Percentiles rank a stretch among this genome's conserved stretches.
phyloP scores from a whole-genome alignment of 768 basidiomycete genomes.

The Boletellus ananas region DNA sequence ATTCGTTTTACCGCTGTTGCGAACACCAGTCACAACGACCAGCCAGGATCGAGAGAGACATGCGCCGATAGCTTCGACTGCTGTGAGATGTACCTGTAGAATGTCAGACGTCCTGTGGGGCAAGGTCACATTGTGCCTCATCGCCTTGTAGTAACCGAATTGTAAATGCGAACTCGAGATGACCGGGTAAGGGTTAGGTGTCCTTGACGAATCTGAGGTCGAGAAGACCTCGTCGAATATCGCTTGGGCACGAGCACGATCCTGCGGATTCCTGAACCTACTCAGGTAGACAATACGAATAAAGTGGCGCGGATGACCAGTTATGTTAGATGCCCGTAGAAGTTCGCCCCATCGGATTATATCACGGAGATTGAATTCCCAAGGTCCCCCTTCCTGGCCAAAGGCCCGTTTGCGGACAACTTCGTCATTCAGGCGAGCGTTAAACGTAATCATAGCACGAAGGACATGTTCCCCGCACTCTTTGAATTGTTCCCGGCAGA shows the following conservation, averaged over 20 bases:
- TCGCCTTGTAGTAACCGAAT: slow-evolving; percentile 57
- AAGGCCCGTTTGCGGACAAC: slow-evolving; percentile 63
- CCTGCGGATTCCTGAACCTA: slow-evolving; percentile 74
- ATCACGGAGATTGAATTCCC: slow-evolving; percentile 98
- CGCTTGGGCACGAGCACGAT: slow-evolving; percentile 49
- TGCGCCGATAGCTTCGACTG: slow-evolving; percentile 71
- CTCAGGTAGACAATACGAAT: slow-evolving; percentile 76
- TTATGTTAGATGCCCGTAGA: slow-evolving; percentile 31
- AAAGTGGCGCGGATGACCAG: slow-evolving; percentile 55
- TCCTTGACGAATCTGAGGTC: slow-evolving; percentile 30
- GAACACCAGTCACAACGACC: slow-evolving; percentile 78
- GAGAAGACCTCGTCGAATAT: slow-evolving; percentile 56
- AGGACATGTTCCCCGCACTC: slow-evolving; percentile 50
- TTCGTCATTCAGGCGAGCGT: slow-evolving; percentile 62
- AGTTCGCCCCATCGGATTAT: slow-evolving; percentile 83
- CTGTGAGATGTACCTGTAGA: slow-evolving; percentile 58
- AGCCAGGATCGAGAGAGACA: slow-evolving; percentile 80
- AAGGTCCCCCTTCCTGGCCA: slow-evolving; percentile 79
- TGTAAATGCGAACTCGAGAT: slow-evolving; percentile 49
- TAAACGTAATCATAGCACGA: slow-evolving; percentile 79
- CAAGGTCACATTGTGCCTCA: slow-evolving; percentile 32
- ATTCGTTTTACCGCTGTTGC: slow-evolving; percentile 74
- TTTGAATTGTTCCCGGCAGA: slow-evolving; percentile 75
- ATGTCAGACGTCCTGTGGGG: slow-evolving; percentile 45
- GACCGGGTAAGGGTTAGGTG: slow-evolving; percentile 35